A percentile compares a stretch with the other conserved stretches of the same genome.
These are phyloP conservation scores for Diaporthe eres DNA, from an alignment of 2,329 filamentous ascomycete species.

Conservation along the genomic window DNA sequence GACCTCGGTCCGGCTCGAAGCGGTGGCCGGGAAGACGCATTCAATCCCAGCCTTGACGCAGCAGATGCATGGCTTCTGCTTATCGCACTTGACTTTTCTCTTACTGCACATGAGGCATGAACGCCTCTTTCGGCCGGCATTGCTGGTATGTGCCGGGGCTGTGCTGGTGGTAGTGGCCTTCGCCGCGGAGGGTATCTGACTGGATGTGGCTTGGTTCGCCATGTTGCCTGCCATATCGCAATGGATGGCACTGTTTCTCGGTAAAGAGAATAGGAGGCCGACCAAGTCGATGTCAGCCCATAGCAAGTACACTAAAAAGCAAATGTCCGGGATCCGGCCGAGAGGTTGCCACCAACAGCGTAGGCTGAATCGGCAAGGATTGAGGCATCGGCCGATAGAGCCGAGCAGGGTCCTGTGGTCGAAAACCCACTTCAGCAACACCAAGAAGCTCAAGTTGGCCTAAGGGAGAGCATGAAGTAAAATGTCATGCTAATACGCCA, in stretches of 20 bases:
- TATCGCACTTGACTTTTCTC: slow-evolving; percentile 1
- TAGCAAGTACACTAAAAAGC: not conserved
- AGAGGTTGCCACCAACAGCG: not conserved
- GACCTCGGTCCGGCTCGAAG: not conserved
- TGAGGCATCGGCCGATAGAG: not conserved
- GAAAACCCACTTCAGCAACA: not conserved
- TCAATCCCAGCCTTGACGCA: not conserved
- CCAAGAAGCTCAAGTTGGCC: not conserved
- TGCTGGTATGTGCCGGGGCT: not conserved
- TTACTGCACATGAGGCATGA: slow-evolving; percentile 7
- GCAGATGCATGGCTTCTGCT: slow-evolving; percentile 1
- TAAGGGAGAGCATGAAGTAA: not conserved
- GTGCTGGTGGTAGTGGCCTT: not conserved
- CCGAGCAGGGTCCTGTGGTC: not conserved
- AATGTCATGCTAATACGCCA: not conserved
- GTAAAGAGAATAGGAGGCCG: not conserved
- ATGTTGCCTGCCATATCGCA: not conserved
- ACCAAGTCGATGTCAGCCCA: not conserved
- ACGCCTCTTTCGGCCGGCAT: not conserved
- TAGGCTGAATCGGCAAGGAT: not conserved
- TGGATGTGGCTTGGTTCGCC: not conserved
- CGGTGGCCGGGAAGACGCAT: not conserved
- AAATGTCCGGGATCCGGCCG: not conserved
- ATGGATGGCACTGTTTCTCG: not conserved
- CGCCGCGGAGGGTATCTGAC: not conserved